Conservation (phyloP, 2,329 filamentous ascomycete species). For the Alternaria conjuncta region DNA sequence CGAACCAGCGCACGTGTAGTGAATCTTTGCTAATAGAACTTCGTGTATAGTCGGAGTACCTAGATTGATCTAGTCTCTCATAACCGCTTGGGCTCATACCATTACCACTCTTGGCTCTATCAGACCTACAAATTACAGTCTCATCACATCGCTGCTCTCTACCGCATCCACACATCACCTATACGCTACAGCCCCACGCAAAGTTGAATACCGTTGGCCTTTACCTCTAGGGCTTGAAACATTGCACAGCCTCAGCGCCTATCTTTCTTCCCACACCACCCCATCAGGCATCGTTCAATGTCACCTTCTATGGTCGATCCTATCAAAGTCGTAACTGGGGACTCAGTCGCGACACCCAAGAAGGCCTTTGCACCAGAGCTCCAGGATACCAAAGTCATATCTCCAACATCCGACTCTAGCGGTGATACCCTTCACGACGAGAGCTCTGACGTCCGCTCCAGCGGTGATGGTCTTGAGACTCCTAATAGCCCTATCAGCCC, state of each 20-base stretch:
- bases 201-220: not conserved
- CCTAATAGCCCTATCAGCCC: slow-evolving; percentile 18
- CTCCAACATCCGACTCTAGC: slow-evolving; percentile 15
- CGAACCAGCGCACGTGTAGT: not conserved
- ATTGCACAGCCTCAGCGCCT: not conserved
- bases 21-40: slow-evolving; percentile 7
- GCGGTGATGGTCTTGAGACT: slow-evolving; percentile 2
- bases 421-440: slow-evolving; percentile 20
- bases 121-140: not conserved
- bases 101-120: not conserved
- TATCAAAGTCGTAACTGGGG: not conserved
- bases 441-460: slow-evolving; percentile 7
- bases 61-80: not conserved
- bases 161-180: not conserved
- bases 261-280: not conserved
- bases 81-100: not conserved
- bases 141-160: not conserved
- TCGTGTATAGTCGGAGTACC: not conserved
- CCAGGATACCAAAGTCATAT: not conserved
- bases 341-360: not conserved
- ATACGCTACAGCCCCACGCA: not conserved
- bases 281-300: not conserved
- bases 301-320: slow-evolving; percentile 11
- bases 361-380: not conserved
- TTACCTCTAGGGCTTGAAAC: not conserved